Base-by-base conservation (phyloP, 495 filamentous ascomycete species). In the Staphylotrichum tortipilum region DNA sequence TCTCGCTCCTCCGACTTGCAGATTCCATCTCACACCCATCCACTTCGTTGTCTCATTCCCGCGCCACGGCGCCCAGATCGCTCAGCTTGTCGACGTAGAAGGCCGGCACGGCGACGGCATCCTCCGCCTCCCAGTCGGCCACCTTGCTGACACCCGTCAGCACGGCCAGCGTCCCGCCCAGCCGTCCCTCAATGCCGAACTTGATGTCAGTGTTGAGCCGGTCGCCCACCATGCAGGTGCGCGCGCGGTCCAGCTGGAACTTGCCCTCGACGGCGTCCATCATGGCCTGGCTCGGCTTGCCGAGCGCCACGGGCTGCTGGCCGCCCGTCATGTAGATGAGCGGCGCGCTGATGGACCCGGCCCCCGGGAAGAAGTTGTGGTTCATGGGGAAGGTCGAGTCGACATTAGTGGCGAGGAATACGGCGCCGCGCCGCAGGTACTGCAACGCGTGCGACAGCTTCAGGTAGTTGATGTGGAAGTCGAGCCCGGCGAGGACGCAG, bases 191-290 rank as follows among this genome's bases (percentile, higher is more conserved):
- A 52, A 95, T 74, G 10, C 92, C 92, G 67, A 99, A 99, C 57
- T 83, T 79, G 57, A 99, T 96, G 74, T 99, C 92, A 1, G 92
- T 99, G 64, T 97, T 84, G 41, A 92, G 74, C 34, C 92, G 78
- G 68, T 99, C 92, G 4, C 92, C 92, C 24, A 99, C 81, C 94
- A 99, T 99, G 64, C 94, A 97, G 2, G 94, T 82, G 43, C 80
- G 80, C 38, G 72, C 81, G 33, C 89, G 79, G 62, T 97, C 87
- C 44, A 98, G 85, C 47, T 78, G 72, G 62, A 96, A 95, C 68
- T 91, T 95, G 28, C 91, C 91, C 73, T 97, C 91, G 59, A 98
- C 85, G 7, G 94, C 87, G 69, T 96, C 90, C 92, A 98, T 95
- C 92, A 98, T 97, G 10, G 89, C 90, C 72, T 95, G 87, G 55